These are phyloP conservation scores for Harringtonia lauricola DNA, from an alignment of 2,329 filamentous ascomycete genomes.

Conservation along the genomic window DNA sequence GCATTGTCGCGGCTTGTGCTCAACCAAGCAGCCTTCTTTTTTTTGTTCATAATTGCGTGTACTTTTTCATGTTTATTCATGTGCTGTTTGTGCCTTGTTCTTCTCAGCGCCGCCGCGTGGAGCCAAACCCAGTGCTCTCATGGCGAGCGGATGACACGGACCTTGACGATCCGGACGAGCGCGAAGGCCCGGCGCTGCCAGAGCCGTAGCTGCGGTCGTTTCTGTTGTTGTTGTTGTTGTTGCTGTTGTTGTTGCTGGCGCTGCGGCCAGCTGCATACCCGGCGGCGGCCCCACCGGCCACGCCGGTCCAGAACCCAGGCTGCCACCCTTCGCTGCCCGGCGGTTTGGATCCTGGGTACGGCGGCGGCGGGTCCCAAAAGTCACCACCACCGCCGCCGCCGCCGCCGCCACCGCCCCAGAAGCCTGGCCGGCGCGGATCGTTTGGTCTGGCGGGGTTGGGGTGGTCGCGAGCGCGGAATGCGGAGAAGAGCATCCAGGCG, in stretches of 20 bases:
- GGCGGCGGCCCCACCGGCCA: slow-evolving; percentile 57
- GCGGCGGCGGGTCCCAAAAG: slow-evolving; percentile 38
- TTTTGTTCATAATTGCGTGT: no score
- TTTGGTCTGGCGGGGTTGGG: no score
- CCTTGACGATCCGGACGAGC: slow-evolving; percentile 22
- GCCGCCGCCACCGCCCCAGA: slow-evolving; percentile 22
- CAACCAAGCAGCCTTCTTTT: no score
- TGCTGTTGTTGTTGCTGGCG: slow-evolving; percentile 1
- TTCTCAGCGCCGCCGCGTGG: slow-evolving; percentile 46
- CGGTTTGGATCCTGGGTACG: slow-evolving; percentile 33
- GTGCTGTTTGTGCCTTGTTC: neutral
- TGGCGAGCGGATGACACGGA: slow-evolving; percentile 36
- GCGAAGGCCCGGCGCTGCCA: slow-evolving; percentile 21
- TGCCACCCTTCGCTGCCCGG: slow-evolving; percentile 40
- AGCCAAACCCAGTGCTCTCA: slow-evolving; percentile 64
- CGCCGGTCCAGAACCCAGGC: slow-evolving; percentile 65
- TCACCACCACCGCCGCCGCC: slow-evolving; percentile 24
- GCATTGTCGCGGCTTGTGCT: neutral
- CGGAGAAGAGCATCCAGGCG: neutral
- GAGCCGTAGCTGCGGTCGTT: slow-evolving; percentile 10
- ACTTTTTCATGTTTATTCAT: neutral
- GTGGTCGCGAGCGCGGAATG: no score
- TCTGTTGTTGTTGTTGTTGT: slow-evolving; percentile 25
- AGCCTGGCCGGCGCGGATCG: slow-evolving; percentile 10
- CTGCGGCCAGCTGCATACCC: slow-evolving; percentile 48